These are phyloP conservation scores for Thielaviopsis punctulata DNA, from an alignment of 2,329 filamentous ascomycete genomes.

Conservation along the genomic window DNA sequence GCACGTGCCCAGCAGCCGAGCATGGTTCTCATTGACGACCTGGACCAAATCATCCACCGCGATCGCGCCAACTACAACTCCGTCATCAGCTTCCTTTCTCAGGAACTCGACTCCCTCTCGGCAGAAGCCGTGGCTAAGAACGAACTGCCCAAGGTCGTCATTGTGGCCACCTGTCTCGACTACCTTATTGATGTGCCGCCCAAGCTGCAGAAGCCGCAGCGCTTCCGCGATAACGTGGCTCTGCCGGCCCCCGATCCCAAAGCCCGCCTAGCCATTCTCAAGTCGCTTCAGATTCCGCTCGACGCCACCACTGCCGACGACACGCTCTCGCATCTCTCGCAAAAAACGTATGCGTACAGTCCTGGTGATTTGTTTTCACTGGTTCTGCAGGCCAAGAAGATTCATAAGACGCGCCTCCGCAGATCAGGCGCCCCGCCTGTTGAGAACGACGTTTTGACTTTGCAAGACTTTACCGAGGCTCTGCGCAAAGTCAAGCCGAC, in stretches of 20 bases:
- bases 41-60: slow-evolving; percentile 52
- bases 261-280: slow-evolving; percentile 58
- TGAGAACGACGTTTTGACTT: slow-evolving; percentile 33
- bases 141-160: slow-evolving; percentile 41
- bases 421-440: slow-evolving; percentile 15
- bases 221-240: slow-evolving; percentile 51
- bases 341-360: slow-evolving; percentile 75
- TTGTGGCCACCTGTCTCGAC: slow-evolving; percentile 57
- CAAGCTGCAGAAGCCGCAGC: slow-evolving; percentile 44
- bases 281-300: slow-evolving; percentile 34
- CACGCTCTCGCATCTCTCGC: slow-evolving; percentile 43
- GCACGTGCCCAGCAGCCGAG: slow-evolving; percentile 55
- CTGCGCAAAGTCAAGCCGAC: slow-evolving; percentile 57
- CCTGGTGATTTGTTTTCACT: slow-evolving; percentile 58
- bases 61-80: slow-evolving; percentile 32
- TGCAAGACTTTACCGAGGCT: slow-evolving; percentile 43
- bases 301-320: slow-evolving; percentile 30
- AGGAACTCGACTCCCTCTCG: slow-evolving; percentile 39
- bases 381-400: slow-evolving; percentile 22
- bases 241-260: slow-evolving; percentile 59
- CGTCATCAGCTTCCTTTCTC: slow-evolving; percentile 32
- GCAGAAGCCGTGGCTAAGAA: slow-evolving; percentile 21
- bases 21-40: slow-evolving; percentile 61
- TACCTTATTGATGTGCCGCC: slow-evolving; percentile 56
- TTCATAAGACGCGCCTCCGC: slow-evolving; percentile 17